Conservation (phyloP, 495 filamentous ascomycete species). For the Trichoderma orchidacearum region DNA sequence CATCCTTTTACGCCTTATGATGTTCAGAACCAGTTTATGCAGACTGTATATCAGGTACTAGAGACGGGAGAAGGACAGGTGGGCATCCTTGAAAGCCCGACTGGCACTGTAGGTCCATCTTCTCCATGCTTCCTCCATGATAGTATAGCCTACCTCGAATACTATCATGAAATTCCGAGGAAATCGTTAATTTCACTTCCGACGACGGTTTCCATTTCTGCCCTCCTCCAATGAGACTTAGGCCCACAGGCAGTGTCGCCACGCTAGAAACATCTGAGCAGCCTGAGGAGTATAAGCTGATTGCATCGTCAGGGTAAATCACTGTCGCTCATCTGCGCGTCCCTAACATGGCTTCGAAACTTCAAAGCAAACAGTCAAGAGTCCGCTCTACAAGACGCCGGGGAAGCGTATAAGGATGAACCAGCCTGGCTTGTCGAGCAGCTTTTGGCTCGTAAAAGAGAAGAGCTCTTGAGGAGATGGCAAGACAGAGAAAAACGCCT, state of each 20-base stretch:
- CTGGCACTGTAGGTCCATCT: constrained; percentile 44
- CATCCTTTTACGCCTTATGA: constrained; percentile 87
- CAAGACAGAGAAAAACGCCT: constrained; percentile 60
- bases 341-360: constrained; percentile 85
- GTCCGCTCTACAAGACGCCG: constrained; percentile 17
- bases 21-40: constrained; percentile 87
- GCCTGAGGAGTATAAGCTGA: neutral
- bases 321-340: constrained; percentile 81
- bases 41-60: constrained; percentile 65
- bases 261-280: neutral
- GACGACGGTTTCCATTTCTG: no score
- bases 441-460: constrained; percentile 48
- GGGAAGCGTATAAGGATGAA: constrained; percentile 49
- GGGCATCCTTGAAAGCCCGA: constrained; percentile 89
- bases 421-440: constrained; percentile 84
- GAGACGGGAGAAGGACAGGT: constrained; percentile 63
- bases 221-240: no score
- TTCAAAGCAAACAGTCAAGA: constrained; percentile 60
- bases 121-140: neutral
- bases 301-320: constrained; percentile 65
- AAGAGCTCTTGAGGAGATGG: constrained; percentile 49
- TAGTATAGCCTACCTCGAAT: no score
- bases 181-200: no score
- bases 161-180: no score
- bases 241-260: neutral